phyloP scores from a whole-genome alignment of 768 basidiomycete genomes.

The Suillus variegatus region DNA sequence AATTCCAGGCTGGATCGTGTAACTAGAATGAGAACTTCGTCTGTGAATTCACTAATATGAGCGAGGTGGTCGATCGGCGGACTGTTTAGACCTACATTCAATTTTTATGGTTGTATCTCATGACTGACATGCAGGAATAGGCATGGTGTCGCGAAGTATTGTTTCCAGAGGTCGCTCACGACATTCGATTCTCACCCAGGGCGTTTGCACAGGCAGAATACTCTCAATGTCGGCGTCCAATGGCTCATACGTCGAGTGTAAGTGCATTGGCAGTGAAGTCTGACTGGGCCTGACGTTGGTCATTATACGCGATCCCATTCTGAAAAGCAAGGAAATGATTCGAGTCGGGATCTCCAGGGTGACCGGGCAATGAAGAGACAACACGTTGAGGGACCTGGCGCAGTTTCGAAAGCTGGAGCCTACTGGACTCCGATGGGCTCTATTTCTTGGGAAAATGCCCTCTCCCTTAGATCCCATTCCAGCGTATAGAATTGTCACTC shows the following conservation, averaged over 20 bases:
- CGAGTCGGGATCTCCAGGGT: neutral
- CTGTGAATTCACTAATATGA: neutral
- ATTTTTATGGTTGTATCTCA: conserved; percentile 10
- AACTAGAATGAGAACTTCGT: conserved; percentile 5
- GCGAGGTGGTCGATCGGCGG: neutral
- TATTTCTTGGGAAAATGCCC: neutral
- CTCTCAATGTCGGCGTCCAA: neutral
- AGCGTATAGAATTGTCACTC: neutral
- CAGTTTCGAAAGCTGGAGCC: neutral
- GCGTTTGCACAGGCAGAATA: neutral
- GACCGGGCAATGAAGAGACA: no score
- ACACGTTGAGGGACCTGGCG: neutral
- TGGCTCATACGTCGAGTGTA: neutral
- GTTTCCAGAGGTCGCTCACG: neutral
- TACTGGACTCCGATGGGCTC: neutral
- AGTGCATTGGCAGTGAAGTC: neutral
- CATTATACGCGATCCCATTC: neutral
- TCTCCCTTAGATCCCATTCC: neutral
- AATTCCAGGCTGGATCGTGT: conserved; percentile 4
- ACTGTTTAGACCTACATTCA: conserved; percentile 5
- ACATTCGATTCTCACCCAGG: neutral
- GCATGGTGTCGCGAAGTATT: neutral
- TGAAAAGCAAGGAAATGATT: neutral
- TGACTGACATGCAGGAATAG: neutral
- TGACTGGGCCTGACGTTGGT: neutral